Evolutionary conservation across 2,329 filamentous ascomycete species (phyloP), one percentile per base, ranked within the genome.

Genomic region (Lasiodiplodia sp.): DNA sequence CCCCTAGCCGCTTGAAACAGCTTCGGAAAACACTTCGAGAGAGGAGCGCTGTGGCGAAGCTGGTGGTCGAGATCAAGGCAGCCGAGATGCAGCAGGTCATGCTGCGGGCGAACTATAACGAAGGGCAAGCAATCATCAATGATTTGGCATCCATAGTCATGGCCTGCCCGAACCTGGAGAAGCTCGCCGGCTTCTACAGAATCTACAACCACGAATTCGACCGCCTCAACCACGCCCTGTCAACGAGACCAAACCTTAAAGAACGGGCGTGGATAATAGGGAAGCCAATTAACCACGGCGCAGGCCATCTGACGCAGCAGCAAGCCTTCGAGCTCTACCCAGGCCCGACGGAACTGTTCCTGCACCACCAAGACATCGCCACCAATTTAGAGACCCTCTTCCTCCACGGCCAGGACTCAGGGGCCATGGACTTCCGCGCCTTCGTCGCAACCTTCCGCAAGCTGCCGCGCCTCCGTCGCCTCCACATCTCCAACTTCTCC

Each of bases 141-240:
- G 69, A 85, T 21, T 76, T 88, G 21, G 85, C 86, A 6, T 87
- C 86, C 0, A 78, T 89, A 47, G 84, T 89, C 38, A 87, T 87
- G 83, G 82, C 83, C 2, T 89, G 86, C 72, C 86, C 87, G 8
- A 86, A 86, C 69, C 75, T 89, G 25, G 86, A 89, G 75, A 81
- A 82, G 31, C 75, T 89, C 8, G 74, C 83, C 38, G 87, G 87
- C 6, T 84, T 88, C 68, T 81, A 83, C 60, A 77, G 85, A n/a
- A 81, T 84, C 2, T 87, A 85, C 71, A 80, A 81, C 49, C 84
- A 86, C 68, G 79, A 84, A 40, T 87, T 86, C 70, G 85, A 88
- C 72, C 83, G 86, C 23, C 75, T 87, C 23, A 86, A 82, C 12
- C 82, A 88, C 73, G 86, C 87, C 2, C 73, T 89, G 23, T 87